These are phyloP conservation scores for Guadua angustifolia DNA, from an alignment of 176 grass and related monocot species.

Conservation along the genomic window DNA sequence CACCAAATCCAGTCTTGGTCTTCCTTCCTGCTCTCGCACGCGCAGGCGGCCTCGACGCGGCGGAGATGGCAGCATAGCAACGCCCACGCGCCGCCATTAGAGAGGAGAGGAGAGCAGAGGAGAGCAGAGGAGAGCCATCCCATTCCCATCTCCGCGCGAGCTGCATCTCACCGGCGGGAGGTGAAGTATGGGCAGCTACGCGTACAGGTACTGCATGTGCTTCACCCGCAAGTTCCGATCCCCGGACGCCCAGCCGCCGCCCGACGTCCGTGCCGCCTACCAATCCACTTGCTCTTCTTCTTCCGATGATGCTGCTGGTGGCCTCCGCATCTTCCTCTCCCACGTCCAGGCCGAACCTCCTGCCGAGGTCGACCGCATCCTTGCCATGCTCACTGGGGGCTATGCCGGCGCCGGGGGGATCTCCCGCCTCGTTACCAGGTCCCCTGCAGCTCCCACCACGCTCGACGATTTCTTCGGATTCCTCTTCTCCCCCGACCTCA, in stretches of 20 bases:
- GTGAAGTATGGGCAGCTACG: constrained; percentile 45
- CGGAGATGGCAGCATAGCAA: no score
- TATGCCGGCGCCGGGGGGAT: constrained; percentile 10
- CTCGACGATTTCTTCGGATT: constrained; percentile 69
- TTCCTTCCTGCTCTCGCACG: no score
- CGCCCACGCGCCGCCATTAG: no score
- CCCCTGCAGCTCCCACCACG: constrained; percentile 18
- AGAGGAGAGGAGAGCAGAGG: no score
- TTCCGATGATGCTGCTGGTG: neutral
- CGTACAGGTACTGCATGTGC: constrained; percentile 73
- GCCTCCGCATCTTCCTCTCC: constrained; percentile 56
- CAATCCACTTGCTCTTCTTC: neutral
- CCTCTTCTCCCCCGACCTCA: constrained; percentile 75
- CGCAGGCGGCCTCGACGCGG: no score
- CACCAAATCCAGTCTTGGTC: no score
- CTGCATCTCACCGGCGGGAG: no score
- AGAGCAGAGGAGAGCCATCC: no score
- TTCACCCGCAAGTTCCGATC: constrained; percentile 88
- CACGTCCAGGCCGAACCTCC: constrained; percentile 51
- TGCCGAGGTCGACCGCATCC: constrained; percentile 44
- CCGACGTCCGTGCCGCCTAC: constrained; percentile 63
- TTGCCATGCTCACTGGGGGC: constrained; percentile 37
- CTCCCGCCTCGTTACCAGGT: constrained; percentile 48
- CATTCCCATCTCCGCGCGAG: no score
- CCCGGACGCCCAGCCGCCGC: constrained; percentile 58